A percentile compares a stretch with the other conserved stretches of the same genome.
Evolutionary conservation across 345 rosid genomes (phyloP).

Genomic region (Syzygium aromaticum): DNA sequence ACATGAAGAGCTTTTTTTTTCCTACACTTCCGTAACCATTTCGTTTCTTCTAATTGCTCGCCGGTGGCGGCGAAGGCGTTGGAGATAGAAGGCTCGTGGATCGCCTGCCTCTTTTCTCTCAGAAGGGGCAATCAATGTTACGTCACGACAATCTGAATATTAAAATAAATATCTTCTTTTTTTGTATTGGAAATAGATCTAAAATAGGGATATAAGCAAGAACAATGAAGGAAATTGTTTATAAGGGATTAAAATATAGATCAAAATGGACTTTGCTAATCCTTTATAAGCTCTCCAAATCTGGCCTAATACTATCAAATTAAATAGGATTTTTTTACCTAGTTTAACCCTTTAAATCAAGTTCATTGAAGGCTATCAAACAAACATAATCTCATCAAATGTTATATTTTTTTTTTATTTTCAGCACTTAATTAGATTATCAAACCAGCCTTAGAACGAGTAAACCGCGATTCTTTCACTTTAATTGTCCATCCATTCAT

Average conservation of each 20-base stretch:
- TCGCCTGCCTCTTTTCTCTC: too few relatives aligned
- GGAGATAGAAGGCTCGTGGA: too few relatives aligned
- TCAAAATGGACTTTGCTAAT: neutral
- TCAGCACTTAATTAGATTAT: neutral
- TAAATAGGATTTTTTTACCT: neutral
- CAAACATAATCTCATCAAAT: neutral
- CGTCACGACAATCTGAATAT: neutral
- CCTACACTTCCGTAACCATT: too few relatives aligned
- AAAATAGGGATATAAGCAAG: too few relatives aligned
- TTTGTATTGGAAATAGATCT: neutral
- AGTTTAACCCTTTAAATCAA: neutral
- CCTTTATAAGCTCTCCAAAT: neutral
- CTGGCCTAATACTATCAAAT: neutral
- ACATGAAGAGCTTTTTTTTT: too few relatives aligned
- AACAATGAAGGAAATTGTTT: too few relatives aligned
- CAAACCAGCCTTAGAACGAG: neutral
- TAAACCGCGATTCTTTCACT: neutral
- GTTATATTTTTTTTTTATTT: neutral
- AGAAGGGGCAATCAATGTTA: too few relatives aligned
- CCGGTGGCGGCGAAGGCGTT: too few relatives aligned
- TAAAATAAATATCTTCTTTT: neutral
- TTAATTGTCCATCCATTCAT: neutral
- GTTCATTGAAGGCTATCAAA: neutral
- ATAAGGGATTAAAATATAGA: too few relatives aligned
- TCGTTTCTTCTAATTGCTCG: too few relatives aligned